A percentile compares a stretch with the other conserved stretches of the same genome.
Conservation (phyloP, 768 basidiomycete genomes). For the Tricholoma bakamatsutake region DNA sequence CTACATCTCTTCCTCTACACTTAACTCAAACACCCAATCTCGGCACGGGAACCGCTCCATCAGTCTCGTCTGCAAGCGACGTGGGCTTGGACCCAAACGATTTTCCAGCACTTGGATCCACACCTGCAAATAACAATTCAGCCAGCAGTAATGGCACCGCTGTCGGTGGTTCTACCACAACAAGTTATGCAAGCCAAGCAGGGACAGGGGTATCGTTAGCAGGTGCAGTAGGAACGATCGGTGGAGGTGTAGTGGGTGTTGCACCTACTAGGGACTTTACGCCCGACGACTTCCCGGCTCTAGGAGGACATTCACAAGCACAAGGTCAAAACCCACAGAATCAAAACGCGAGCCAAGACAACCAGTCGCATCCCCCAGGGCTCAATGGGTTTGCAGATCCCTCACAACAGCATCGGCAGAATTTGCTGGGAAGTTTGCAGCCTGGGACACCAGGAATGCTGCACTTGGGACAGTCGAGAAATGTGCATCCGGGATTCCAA, state of each 20-base stretch:
- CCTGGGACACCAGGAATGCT: conserved; percentile 62
- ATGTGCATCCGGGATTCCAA: conserved; percentile 48
- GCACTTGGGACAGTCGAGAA: conserved; percentile 45
- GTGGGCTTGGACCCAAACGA: conserved; percentile 82
- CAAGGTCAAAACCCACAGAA: conserved; percentile 30
- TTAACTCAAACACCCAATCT: conserved; percentile 46
- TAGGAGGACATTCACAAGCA: conserved; percentile 58
- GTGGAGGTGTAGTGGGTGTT: conserved; percentile 25
- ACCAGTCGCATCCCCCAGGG: conserved; percentile 64
- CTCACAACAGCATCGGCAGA: conserved; percentile 49
- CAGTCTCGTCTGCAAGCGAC: conserved; percentile 63
- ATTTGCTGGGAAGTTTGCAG: conserved; percentile 32
- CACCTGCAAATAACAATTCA: conserved; percentile 38
- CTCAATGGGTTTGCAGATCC: conserved; percentile 58
- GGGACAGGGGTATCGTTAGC: conserved; percentile 55
- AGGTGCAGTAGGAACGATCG: conserved; percentile 32
- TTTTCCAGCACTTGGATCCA: conserved; percentile 80
- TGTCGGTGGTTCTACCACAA: conserved; percentile 32
- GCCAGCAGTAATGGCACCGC: conserved; percentile 31
- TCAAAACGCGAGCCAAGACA: conserved; percentile 33
- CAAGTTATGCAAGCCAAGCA: conserved; percentile 82
- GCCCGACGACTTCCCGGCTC: conserved; percentile 86
- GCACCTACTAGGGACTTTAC: conserved; percentile 63
- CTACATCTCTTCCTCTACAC: conserved; percentile 49
- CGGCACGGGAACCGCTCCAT: conserved; percentile 40